Base-by-base conservation (phyloP, 331 rosid species). In the Rhamnella rubrinervis region DNA sequence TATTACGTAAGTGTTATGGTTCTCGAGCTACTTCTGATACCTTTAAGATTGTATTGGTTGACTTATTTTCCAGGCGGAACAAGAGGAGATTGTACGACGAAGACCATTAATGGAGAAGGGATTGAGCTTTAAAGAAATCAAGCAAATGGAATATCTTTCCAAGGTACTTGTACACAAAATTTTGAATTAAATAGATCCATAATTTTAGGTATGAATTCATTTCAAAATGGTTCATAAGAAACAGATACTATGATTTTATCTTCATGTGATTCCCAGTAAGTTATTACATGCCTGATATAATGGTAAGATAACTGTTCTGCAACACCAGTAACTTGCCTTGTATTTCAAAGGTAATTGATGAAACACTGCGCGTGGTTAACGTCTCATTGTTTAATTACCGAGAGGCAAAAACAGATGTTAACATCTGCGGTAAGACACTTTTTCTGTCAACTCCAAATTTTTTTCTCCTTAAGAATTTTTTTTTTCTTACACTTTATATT, bases 61-160 rank as follows among this genome's bases (percentile, higher is more conserved):
- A 44, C 49, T 44, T 44, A 9, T 44, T 44, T 44, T 44, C 14
- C 49, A 44, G 49, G 49, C 49, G 11, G 49, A 44, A 15, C 49
- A 44, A 14, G 49, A 44, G 14, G 14, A 44, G 49, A 44, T 44
- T 44, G 11, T 44, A 44, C 65, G 60, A 35, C 63, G 26, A 63
- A 85, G 92, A 44, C 74, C 90, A 52, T 66, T 86, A 35, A 28
- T 72, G 0, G 90, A 87, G 55, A 73, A 79, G 51, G 86, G 87
- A 38, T 25, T 92, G 40, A 71, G 66, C 70, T 67, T 78, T 4
- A 66, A 31, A 67, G 97, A 85, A 84, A 75, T 79, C 59, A 81
- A 79, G 61, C 83, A 87, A 46, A 92, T 92, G 96, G 65, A 77
- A 28, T 92, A 83, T 58, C 86, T 92, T 49, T 75, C 88, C 11